Conservation (phyloP, 495 filamentous ascomycete genomes). For the Podospora australis region DNA sequence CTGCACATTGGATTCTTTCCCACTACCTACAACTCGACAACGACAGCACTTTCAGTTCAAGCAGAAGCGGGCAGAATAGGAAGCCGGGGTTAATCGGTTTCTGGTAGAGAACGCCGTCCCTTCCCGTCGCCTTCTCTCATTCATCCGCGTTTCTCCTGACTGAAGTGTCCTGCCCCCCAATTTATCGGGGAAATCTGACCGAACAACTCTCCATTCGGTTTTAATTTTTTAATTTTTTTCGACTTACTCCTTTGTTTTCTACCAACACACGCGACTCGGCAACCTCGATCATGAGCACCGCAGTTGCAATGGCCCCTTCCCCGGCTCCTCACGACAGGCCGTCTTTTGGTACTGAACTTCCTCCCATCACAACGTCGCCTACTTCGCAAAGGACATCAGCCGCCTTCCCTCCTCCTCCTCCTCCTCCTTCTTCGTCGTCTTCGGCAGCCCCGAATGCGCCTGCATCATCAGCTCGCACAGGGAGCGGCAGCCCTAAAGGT, state of each 20-base stretch:
- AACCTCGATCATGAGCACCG: conserved; percentile 48
- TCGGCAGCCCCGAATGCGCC: conserved; percentile 35
- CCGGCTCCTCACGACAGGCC: conserved; percentile 53
- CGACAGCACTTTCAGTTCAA: no score
- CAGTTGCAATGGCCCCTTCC: conserved; percentile 54
- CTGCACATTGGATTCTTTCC: conserved; percentile 1
- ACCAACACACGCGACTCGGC: conserved; percentile 1
- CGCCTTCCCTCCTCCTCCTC: conserved; percentile 25
- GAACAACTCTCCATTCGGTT: conserved; percentile 8
- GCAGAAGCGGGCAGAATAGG: no score
- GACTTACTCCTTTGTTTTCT: no score
- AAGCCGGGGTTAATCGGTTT: no score
- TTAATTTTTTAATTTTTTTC: conserved; percentile 3
- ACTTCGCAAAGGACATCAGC: conserved; percentile 38
- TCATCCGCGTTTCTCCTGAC: conserved; percentile 13
- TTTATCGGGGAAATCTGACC: conserved; percentile 15
- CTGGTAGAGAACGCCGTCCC: not conserved
- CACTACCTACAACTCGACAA: not conserved
- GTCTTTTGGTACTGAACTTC: conserved; percentile 42
- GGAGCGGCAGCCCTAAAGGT: conserved; percentile 45
- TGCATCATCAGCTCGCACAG: conserved; percentile 33
- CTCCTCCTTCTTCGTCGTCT: conserved; percentile 27
- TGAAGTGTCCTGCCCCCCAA: conserved; percentile 19
- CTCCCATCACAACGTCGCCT: conserved; percentile 38
- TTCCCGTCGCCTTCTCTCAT: conserved; percentile 3